Base-by-base conservation (phyloP, 495 filamentous ascomycete genomes). In the Penicillium silybi region DNA sequence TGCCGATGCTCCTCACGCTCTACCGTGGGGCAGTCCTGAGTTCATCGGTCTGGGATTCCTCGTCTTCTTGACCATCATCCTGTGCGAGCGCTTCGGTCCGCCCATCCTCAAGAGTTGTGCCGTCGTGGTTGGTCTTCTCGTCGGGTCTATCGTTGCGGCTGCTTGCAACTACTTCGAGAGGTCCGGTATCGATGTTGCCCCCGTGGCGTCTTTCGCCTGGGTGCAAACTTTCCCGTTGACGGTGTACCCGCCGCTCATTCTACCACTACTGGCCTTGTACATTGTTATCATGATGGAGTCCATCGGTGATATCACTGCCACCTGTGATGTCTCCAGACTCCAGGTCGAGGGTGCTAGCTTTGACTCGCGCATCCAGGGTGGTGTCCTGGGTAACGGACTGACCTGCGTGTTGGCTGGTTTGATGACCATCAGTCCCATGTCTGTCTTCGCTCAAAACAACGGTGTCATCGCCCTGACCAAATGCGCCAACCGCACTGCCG, bases 31-130 rank as follows among this genome's bases (percentile, higher is more conserved):
- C 17, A 87, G 84, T 40, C 78, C 90, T 11, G 82, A 95, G 66
- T 95, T 90, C 63, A 85, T 97, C 41, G 90, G 91, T 4, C 81
- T 97, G 1, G 92, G 92, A 1, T 95, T 97, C 73, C 82, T 84
- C 20, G 91, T 95, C 37, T 96, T 96, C 64, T 52, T 90, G n/a
- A 90, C 88, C 22, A 95, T 93, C 64, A 89, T 93, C 64, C 57
- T 93, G 15, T 89, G 85, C 63, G 90, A 93, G 67, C 81, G 86
- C 7, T 93, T 92, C 67, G 91, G 92, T 9, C 82, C 84, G 7
- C 89, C 89, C 0, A 84, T 88, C 56, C 82, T 88, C 80, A 85
- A 86, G 61, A 81, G 76, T 38, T 90, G 85, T 44, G 81, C 82
- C 52, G 89, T 96, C 44, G 80, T 95, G 40, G 71, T 92, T 41